Base-by-base conservation (phyloP, 805 yeast species). In the Barnettozyma sp. region DNA sequence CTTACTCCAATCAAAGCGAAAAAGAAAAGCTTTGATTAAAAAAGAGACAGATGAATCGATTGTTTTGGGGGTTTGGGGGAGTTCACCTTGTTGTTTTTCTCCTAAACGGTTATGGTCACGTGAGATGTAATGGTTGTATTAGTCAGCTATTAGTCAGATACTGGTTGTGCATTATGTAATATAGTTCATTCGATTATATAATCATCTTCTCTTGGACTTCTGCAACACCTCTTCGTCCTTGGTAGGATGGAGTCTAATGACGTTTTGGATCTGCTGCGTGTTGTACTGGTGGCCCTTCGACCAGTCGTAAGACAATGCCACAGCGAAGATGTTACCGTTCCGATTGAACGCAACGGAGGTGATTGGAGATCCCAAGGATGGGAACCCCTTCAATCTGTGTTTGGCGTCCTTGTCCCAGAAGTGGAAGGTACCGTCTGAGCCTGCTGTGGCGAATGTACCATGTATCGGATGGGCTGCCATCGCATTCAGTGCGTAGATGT, bases 341-440 rank as follows among this genome's bases (percentile, higher is more conserved):
- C 84, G 69, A 62, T 86, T 92, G 66, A 90, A 92, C 5, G 78
- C 77, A 2, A 87, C 71, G 25, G 82, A 77, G 0, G 94, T 70
- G 36, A 92, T 79, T 0, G 94, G 68, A 24, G 75, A 71, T 34
- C 71, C 72, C 12, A 80, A 66, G 8, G 73, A 61, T 5, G 94
- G 86, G 65, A 76, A 82, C 22, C 81, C 83, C 60, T 81, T 83
- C 46, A 92, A 71, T 49, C 97, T 72, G 55, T 83, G 94, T 55
- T 81, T 77, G 36, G 92, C 82, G 50, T 86, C 95, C 59, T 85
- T 86, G 59, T 92, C 97, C 98, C 98, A 92, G 65, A 85, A 82
- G 50, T 87, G 79, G 65, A 88, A 81, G 11, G 88, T 70, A 16
- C 98, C 98, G 60, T 92, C 98, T 17, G 92, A 73, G 10, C 98